A percentile compares a stretch with the other conserved stretches of the same genome.
Evolutionary conservation across 305 asterid genomes (phyloP).

Genomic region (Rubia peregrina): DNA sequence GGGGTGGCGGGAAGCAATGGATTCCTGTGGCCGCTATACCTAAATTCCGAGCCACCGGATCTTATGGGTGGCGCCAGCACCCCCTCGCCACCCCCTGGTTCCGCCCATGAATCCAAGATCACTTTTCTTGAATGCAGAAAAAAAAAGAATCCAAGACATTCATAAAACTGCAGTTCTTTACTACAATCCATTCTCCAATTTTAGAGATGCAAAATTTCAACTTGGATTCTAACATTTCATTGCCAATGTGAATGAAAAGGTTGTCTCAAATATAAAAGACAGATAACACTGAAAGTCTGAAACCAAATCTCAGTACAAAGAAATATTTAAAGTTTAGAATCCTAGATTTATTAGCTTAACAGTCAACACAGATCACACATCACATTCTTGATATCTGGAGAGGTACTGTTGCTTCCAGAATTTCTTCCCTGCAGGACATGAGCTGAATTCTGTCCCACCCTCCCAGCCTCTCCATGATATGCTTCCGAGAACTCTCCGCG

Average conservation of each 20-base stretch:
- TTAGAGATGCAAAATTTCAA: not conserved
- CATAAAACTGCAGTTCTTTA: not conserved
- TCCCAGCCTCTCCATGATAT: conserved; percentile 53
- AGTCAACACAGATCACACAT: not conserved
- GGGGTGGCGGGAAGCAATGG: too few relatives aligned
- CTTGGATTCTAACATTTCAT: not conserved
- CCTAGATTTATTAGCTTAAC: not conserved
- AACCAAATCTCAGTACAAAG: too few relatives aligned
- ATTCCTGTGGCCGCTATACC: too few relatives aligned
- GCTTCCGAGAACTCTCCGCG: conserved; percentile 64
- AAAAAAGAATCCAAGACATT: too few relatives aligned
- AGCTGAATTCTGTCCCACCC: conserved; percentile 50
- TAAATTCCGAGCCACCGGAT: too few relatives aligned
- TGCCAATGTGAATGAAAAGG: not conserved
- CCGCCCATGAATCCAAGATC: not conserved
- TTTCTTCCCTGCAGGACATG: conserved; percentile 58
- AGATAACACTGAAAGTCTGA: not conserved
- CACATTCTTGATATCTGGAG: conserved; percentile 86
- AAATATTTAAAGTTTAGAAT: not conserved
- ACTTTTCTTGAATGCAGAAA: too few relatives aligned
- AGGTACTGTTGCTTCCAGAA: conserved; percentile 51
- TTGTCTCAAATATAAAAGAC: not conserved
- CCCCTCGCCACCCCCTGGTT: too few relatives aligned
- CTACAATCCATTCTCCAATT: not conserved
- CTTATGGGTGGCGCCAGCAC: too few relatives aligned